phyloP scores from a whole-genome alignment of 352 stramenopile genomes.

The Stramenopiles sp. region DNA sequence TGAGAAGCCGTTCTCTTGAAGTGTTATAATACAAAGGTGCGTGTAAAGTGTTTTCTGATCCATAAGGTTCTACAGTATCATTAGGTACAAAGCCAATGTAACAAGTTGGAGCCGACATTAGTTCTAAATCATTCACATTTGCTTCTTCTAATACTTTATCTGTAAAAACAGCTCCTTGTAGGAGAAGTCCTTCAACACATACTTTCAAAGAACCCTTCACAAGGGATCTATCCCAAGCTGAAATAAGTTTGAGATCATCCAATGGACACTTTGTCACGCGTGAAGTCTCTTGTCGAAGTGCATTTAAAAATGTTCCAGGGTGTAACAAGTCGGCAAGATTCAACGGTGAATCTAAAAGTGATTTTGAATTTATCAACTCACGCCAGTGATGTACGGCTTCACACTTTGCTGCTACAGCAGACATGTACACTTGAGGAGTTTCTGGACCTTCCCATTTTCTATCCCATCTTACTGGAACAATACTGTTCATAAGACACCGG shows the following conservation, averaged over 20 bases:
- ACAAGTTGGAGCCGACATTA: not conserved
- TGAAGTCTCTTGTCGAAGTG: conserved; percentile 48
- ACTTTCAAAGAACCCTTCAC: not conserved
- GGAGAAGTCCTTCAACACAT: not conserved
- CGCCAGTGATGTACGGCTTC: conserved; percentile 30
- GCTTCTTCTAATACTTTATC: not conserved
- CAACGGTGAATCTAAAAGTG: conserved; percentile 30
- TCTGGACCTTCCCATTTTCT: conserved; percentile 27
- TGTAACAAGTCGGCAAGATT: conserved; percentile 55
- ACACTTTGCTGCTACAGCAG: conserved; percentile 29
- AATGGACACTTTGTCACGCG: conserved; percentile 36
- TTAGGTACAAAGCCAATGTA: not conserved
- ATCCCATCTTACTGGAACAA: conserved; percentile 31
- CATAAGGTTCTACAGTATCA: not conserved
- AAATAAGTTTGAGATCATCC: conserved; percentile 46
- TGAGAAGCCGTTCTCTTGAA: conserved; percentile 1
- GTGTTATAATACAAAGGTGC: not conserved
- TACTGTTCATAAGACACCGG: conserved; percentile 27
- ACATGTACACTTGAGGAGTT: conserved; percentile 28
- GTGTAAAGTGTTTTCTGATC: not conserved
- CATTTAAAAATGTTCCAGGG: conserved; percentile 65
- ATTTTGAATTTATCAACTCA: conserved; percentile 16
- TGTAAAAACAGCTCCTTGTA: conserved; percentile 6
- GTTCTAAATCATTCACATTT: not conserved
- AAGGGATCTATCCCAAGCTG: conserved; percentile 20